Base-by-base conservation (phyloP, 495 filamentous ascomycete species). In the Hypoxylon perforatum region DNA sequence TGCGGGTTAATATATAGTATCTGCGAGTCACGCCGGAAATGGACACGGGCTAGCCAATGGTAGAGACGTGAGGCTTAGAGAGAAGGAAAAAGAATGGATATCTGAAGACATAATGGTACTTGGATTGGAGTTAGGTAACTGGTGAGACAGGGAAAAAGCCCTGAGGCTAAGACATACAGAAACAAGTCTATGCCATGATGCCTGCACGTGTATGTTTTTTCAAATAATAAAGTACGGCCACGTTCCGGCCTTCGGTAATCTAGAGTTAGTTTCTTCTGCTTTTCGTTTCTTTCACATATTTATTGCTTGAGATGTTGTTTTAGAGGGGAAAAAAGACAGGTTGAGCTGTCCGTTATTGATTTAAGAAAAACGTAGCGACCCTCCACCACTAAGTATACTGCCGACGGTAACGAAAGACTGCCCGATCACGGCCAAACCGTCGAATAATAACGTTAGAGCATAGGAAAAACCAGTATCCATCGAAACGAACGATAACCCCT, bases 11-110 rank as follows among this genome's bases (percentile, higher is more conserved):
- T 33, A 52, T 38, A 52, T 44, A 10, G n/a, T 8, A 25, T 45
- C 39, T 52, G 18, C 33, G 17, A 23, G 41, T 33, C n/a, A 15
- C 23, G 18, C 5, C 46, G 23, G 14, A 49, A 25, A 42, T 52
- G 45, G 25, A 39, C 19, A 61, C 53, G 45, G n/a, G 28, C 9
- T 33, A 53, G 10, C 57, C 48, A 61, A 61, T 52, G 36, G 46
- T 52, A 23, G 46, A 3, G 17, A 3, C 17, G 23, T 30, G 46
- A 49, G 25, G 25, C 23, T 49, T 49, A 35, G n/a, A n/a, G n/a
- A n/a, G n/a, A n/a, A n/a, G n/a, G n/a, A 33, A n/a, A 30, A 33
- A 49, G 33, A 47, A 3, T 22, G 9, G 42, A 45, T n/a, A 45
- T 45, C 15, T 19, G 14, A 30, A 33, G 46, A 33, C 3, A 5